phyloP scores from a whole-genome alignment of 306 rosid species.

The Clitoria ternatea region DNA sequence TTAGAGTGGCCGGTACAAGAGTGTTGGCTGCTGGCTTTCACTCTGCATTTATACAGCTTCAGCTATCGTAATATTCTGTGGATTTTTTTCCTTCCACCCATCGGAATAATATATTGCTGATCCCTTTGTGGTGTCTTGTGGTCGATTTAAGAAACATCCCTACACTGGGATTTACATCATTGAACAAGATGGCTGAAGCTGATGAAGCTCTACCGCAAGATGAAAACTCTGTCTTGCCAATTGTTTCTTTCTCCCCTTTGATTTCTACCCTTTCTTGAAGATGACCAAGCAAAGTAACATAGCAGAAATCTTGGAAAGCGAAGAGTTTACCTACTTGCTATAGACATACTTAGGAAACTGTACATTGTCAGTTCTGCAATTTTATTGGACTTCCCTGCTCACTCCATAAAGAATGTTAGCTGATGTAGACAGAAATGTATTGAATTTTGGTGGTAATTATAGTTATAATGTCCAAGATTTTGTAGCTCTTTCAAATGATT shows the following conservation, averaged over 20 bases:
- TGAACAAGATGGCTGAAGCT: constrained; percentile 47
- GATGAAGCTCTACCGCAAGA: constrained; percentile 37
- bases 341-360: constrained; percentile 66
- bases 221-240: constrained; percentile 34
- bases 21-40: constrained; percentile 37
- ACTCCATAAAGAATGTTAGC: constrained; percentile 32
- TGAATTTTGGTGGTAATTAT: constrained; percentile 34
- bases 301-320: constrained; percentile 38
- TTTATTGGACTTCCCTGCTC: constrained; percentile 39
- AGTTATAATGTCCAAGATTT: constrained; percentile 27
- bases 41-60: constrained; percentile 37
- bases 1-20: constrained; percentile 35
- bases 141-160: constrained; percentile 37
- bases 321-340: constrained; percentile 36
- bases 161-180: constrained; percentile 37
- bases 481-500: constrained; percentile 17
- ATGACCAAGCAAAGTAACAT: constrained; percentile 56
- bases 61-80: constrained; percentile 62
- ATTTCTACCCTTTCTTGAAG: constrained; percentile 39
- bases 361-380: constrained; percentile 85
- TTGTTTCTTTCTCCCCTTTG: constrained; percentile 27
- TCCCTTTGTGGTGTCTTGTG: constrained; percentile 38
- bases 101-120: constrained; percentile 62
- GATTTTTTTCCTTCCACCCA: constrained; percentile 58
- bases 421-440: constrained; percentile 37